A percentile compares a stretch with the other conserved stretches of the same genome.
These are phyloP conservation scores for Boletus subcaerulescens DNA, from an alignment of 768 basidiomycete species.

Conservation along the genomic window DNA sequence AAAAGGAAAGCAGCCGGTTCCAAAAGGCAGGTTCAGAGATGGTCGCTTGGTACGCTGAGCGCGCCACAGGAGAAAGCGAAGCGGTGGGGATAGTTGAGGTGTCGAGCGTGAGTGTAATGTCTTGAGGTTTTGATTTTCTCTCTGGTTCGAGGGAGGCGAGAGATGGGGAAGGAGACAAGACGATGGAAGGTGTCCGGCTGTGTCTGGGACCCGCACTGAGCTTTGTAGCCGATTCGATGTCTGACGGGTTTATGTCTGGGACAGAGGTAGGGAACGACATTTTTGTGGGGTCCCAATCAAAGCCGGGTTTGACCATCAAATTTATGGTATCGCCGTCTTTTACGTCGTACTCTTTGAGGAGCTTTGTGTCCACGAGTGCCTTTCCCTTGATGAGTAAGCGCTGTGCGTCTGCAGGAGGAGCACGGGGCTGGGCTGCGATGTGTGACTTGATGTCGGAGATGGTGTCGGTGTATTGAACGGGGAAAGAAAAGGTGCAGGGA, in stretches of 20 bases:
- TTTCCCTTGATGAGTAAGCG: constrained; percentile 93
- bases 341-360: constrained; percentile 87
- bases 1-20: constrained; percentile 62
- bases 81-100: constrained; percentile 48
- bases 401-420: constrained; percentile 79
- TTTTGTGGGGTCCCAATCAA: constrained; percentile 58
- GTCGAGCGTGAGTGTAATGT: constrained; percentile 71
- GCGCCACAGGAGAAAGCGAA: constrained; percentile 37
- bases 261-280: constrained; percentile 25
- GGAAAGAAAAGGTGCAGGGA: constrained; percentile 66
- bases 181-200: constrained; percentile 71
- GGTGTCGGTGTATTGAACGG: constrained; percentile 78
- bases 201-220: constrained; percentile 42
- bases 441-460: constrained; percentile 76
- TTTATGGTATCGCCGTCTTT: constrained; percentile 80
- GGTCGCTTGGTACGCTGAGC: constrained; percentile 36
- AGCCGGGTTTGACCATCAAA: constrained; percentile 80
- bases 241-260: constrained; percentile 20
- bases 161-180: constrained; percentile 75
- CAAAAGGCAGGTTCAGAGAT: constrained; percentile 82
- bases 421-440: constrained; percentile 61
- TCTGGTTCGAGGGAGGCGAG: constrained; percentile 36
- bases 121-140: constrained; percentile 42
- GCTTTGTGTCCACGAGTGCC: constrained; percentile 82
- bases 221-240: constrained; percentile 22